Conservation (phyloP, 1,284 basidiomycete genomes). For the Violaceomyces palustris region DNA sequence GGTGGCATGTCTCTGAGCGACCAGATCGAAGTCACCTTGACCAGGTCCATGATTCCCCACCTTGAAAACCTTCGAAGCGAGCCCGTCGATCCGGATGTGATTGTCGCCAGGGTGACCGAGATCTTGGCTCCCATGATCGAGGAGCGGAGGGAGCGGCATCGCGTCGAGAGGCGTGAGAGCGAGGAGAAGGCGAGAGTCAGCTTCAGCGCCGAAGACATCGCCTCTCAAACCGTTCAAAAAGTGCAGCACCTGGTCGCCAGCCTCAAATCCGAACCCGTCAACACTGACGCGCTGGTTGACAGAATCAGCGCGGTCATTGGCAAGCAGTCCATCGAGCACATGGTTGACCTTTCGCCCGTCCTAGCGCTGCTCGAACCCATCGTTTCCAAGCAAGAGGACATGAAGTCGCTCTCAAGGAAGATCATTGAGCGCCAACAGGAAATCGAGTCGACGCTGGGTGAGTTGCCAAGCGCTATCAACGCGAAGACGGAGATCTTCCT, state of each 20-base stretch:
- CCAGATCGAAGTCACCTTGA: conserved; percentile 15
- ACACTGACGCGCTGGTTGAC: conserved; percentile 23
- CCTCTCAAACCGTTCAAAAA: conserved; percentile 17
- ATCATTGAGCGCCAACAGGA: conserved; percentile 37
- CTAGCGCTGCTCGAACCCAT: conserved; percentile 40
- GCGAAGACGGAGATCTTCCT: conserved; percentile 44
- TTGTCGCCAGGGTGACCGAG: conserved; percentile 17
- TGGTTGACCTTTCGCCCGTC: conserved; percentile 38
- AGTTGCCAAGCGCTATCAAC: conserved; percentile 35
- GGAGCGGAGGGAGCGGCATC: background rate
- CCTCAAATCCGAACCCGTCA: conserved; percentile 27
- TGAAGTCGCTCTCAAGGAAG: conserved; percentile 10
- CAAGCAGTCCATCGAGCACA: conserved; percentile 36
- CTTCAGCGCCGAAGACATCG: conserved; percentile 8
- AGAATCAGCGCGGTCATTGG: conserved; percentile 25
- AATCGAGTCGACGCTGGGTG: conserved; percentile 24
- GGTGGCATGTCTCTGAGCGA: conserved; percentile 4
- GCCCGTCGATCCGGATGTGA: conserved; percentile 5
- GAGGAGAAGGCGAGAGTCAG: conserved; percentile 5
- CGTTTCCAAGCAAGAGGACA: conserved; percentile 36
- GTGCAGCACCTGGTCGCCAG: conserved; percentile 20
- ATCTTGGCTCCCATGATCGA: conserved; percentile 12
- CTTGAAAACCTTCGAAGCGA: conserved; percentile 13
- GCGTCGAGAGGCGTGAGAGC: conserved; percentile 2
- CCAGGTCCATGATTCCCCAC: conserved; percentile 24